Conservation (phyloP, 139 green algal species). For the Eudorina sp. region DNA sequence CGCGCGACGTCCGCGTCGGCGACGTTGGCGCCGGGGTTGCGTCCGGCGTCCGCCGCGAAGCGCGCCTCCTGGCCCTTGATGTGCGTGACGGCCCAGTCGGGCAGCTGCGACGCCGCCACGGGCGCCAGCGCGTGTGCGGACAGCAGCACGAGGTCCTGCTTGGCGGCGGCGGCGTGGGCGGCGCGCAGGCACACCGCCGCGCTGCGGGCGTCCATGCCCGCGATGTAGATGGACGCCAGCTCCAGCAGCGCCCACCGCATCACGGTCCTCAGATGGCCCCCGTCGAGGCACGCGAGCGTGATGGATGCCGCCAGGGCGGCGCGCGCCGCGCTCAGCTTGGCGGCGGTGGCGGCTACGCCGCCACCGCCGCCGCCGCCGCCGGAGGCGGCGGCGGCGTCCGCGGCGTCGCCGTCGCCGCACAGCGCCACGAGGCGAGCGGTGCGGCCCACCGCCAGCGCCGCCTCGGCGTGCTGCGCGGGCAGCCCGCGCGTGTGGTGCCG, state of each 20-base stretch:
- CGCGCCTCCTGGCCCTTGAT: conserved; percentile 56
- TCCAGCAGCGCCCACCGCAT: conserved; percentile 60
- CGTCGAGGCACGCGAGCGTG: conserved; percentile 44
- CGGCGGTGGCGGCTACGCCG: conserved; percentile 18
- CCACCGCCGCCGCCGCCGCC: not conserved
- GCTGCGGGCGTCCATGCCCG: not conserved
- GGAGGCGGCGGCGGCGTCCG: not conserved
- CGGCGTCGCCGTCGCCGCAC: conserved; percentile 3
- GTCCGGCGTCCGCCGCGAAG: not conserved
- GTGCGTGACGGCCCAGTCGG: conserved; percentile 57
- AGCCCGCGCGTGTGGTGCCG: conserved; percentile 50
- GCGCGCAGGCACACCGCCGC: conserved; percentile 49
- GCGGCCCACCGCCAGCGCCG: conserved; percentile 49
- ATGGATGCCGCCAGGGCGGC: conserved; percentile 19
- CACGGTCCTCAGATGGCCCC: conserved; percentile 37
- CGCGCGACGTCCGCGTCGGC: conserved; percentile 50
- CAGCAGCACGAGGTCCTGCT: conserved; percentile 46
- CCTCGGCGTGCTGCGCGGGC: conserved; percentile 47
- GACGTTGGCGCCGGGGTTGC: not conserved
- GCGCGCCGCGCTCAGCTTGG: conserved; percentile 19
- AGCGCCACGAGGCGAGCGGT: conserved; percentile 27
- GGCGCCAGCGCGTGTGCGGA: conserved; percentile 57
- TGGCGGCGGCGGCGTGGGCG: conserved; percentile 37
- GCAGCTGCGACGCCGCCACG: conserved; percentile 45
- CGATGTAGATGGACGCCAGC: conserved; percentile 46